Evolutionary conservation across 2,329 filamentous ascomycete genomes (phyloP).

Genomic region (Aspergillus sp.): DNA sequence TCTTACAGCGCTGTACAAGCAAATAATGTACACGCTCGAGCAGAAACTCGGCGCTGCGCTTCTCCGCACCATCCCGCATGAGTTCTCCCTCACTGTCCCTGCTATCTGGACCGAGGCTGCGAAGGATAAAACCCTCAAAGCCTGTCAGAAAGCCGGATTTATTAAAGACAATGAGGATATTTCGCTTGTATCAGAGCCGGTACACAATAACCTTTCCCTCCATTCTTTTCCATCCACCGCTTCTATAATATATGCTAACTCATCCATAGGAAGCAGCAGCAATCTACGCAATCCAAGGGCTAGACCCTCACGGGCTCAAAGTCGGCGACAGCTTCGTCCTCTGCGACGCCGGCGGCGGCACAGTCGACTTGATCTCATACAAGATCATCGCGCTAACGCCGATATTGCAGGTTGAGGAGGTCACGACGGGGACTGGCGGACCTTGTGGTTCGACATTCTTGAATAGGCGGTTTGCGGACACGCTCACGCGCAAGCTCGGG

Average conservation of each 20-base stretch:
- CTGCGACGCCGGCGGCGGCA: slow-evolving; percentile 30
- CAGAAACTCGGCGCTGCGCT: slow-evolving; percentile 9
- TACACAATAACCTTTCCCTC: background rate
- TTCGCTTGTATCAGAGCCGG: slow-evolving; percentile 5
- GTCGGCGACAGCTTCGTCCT: slow-evolving; percentile 26
- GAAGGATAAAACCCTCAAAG: slow-evolving; percentile 11
- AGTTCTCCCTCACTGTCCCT: slow-evolving; percentile 10
- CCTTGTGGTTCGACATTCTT: slow-evolving; percentile 31
- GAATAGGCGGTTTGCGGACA: slow-evolving; percentile 26
- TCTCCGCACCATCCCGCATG: slow-evolving; percentile 1
- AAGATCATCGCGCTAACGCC: slow-evolving; percentile 24
- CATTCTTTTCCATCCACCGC: background rate
- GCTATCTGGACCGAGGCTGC: slow-evolving; percentile 11
- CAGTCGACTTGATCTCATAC: slow-evolving; percentile 33
- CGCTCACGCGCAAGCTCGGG: slow-evolving; percentile 16
- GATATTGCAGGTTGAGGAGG: slow-evolving; percentile 23
- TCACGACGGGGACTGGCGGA: slow-evolving; percentile 22
- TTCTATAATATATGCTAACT: background rate
- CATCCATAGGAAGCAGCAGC: slow-evolving; percentile 6
- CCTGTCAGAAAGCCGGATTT: slow-evolving; percentile 1
- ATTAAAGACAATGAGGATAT: background rate
- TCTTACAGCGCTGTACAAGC: slow-evolving; percentile 2
- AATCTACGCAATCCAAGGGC: slow-evolving; percentile 10
- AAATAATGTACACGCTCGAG: slow-evolving; percentile 9
- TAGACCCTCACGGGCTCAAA: slow-evolving; percentile 12